Base-by-base conservation (phyloP, 352 stramenopile species). In the Globisporangium cystogenes region DNA sequence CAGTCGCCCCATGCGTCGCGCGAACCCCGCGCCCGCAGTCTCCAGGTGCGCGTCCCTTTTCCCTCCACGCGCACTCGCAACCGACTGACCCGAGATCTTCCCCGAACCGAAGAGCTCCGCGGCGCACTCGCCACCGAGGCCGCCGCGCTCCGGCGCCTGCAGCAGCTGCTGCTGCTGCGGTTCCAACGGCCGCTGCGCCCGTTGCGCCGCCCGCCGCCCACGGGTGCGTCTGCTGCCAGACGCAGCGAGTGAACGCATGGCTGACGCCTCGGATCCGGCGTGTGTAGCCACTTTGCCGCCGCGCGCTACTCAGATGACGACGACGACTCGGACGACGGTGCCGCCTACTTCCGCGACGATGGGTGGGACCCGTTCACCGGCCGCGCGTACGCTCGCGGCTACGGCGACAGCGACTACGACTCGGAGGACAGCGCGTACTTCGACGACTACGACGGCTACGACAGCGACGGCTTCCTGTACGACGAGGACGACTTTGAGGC, bases 361-460 rank as follows among this genome's bases (percentile, higher is more conserved):
- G n/a, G 18, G n/a, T 45, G 40, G 40, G 40, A 26, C 20, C 40
- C 40, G 20, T 14, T 23, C n/a, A 15, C 36, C 8, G 36, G 36
- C 16, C 36, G 36, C 36, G 36, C 16, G 16, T 42, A 12, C 35
- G 14, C 12, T 18, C 41, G 35, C 12, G 8, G 7, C 23, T 39
- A 18, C 24, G 24, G 44, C 44, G 20, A 16, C 24, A 49, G 43
- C 23, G 43, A 36, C 12, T 35, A 15, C 14, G 48, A 52, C 2
- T 49, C 61, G 58, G 48, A 51, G 15, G 35, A 64, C 4, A 45
- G 40, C n/a, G 55, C 27, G 37, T 51, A 53, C n/a, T 45, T 48
- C 5, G 44, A 51, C 7, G 39, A 65, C 8, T 42, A 58, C 3
- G 51, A 47, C 4, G 50, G 49, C 24, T 41, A 47, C 21, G 44